A percentile compares a stretch with the other conserved stretches of the same genome.
These are phyloP conservation scores for Collariella sp. DNA, from an alignment of 495 filamentous ascomycete genomes.

Conservation along the genomic window DNA sequence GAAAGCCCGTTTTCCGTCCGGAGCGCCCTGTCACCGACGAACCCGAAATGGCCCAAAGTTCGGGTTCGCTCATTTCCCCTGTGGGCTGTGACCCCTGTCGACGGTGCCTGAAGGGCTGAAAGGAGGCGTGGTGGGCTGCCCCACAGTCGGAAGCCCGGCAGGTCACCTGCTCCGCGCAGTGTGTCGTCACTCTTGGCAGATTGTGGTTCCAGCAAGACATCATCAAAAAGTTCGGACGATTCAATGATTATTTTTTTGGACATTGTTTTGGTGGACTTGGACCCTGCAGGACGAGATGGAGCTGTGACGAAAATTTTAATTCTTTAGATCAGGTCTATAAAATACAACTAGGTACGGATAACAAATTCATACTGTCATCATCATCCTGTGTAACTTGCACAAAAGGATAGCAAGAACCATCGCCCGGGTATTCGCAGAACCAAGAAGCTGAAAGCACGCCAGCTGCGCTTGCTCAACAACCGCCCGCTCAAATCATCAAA, in stretches of 20 bases:
- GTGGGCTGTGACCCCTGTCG: neutral
- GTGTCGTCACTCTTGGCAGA: neutral
- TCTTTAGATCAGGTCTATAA: no score
- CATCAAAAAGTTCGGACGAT: neutral
- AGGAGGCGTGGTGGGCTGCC: slow-evolving; percentile 1
- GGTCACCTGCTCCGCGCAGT: neutral
- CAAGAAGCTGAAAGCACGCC: no score
- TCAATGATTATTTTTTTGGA: neutral
- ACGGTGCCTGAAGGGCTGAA: slow-evolving; percentile 7
- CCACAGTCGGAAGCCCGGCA: slow-evolving; percentile 3
- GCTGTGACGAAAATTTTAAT: no score
- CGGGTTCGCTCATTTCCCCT: slow-evolving; percentile 1
- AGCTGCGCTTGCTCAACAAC: neutral
- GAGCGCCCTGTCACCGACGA: no score
- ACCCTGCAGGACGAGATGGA: no score
- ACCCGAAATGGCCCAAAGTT: neutral
- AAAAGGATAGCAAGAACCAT: no score
- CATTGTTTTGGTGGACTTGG: no score
- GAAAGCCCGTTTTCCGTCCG: no score
- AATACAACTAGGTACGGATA: no score
- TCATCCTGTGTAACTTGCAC: no score
- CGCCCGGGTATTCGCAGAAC: slow-evolving; percentile 1
- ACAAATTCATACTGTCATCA: no score
- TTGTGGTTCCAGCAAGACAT: no score
- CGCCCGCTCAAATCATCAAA: neutral